Conservation (phyloP, 371 early-diverging fungal genomes). For the Mortierella sp. region DNA sequence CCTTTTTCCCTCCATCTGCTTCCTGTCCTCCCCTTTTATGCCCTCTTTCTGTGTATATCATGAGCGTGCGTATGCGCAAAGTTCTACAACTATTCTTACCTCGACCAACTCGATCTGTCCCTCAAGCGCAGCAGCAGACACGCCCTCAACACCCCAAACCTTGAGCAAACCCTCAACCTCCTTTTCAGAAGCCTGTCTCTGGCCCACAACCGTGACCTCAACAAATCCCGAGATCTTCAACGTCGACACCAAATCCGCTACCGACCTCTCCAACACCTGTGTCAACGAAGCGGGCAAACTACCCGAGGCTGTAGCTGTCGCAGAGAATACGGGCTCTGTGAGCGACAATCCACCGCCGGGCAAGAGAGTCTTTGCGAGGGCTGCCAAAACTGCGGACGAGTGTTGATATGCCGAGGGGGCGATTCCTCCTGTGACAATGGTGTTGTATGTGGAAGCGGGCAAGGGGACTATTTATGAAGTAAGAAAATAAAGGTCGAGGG, state of each 20-base stretch:
- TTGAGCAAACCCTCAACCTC: constrained; percentile 60
- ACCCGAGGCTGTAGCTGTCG: constrained; percentile 15
- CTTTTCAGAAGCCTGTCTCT: constrained; percentile 51
- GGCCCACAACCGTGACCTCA: constrained; percentile 58
- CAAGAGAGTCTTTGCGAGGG: constrained; percentile 64
- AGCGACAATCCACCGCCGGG: constrained; percentile 71
- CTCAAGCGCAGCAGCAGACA: constrained; percentile 40
- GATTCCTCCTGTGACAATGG: constrained; percentile 66
- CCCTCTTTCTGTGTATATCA: neutral
- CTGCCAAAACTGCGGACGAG: constrained; percentile 62
- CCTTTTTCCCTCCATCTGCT: neutral
- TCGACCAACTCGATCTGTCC: constrained; percentile 47
- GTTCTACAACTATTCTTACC: constrained; percentile 17
- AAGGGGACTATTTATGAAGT: constrained; percentile 29
- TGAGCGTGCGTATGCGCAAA: neutral
- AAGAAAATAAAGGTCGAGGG: neutral
- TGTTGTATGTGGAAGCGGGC: constrained; percentile 63
- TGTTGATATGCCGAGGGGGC: constrained; percentile 68
- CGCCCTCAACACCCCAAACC: constrained; percentile 33
- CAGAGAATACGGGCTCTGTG: constrained; percentile 66
- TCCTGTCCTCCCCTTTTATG: neutral
- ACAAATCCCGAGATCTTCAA: constrained; percentile 80
- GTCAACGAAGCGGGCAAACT: constrained; percentile 18
- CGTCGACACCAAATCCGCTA: constrained; percentile 63
- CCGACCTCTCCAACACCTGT: constrained; percentile 57